phyloP scores from a whole-genome alignment of 1,284 basidiomycete species.

The Marasmius oreades region DNA sequence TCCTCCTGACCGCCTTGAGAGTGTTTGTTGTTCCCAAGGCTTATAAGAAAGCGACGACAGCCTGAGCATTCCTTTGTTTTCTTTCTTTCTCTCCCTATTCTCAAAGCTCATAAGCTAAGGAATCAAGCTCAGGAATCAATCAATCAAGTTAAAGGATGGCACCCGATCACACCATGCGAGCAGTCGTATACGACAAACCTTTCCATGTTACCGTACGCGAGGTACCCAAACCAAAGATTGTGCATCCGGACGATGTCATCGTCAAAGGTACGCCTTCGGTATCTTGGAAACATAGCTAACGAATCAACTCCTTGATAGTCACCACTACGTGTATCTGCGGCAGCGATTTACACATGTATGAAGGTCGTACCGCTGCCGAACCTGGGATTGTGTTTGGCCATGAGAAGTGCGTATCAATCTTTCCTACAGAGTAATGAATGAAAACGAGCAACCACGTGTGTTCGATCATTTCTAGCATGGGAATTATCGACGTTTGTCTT shows the following conservation, averaged over 20 bases:
- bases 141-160: too few relatives aligned
- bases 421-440: neutral
- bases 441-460: too few relatives aligned
- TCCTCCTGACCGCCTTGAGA: too few relatives aligned
- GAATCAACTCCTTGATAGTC: constrained; percentile 30
- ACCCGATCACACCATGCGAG: too few relatives aligned
- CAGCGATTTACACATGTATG: constrained; percentile 54
- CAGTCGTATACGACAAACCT: constrained; percentile 47
- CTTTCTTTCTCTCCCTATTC: too few relatives aligned
- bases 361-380: constrained; percentile 48
- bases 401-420: constrained; percentile 37
- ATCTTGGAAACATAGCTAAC: neutral
- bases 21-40: too few relatives aligned
- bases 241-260: constrained; percentile 49
- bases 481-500: constrained; percentile 40
- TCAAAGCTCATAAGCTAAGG: too few relatives aligned
- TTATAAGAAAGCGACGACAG: too few relatives aligned
- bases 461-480: constrained; percentile 32
- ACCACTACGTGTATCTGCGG: constrained; percentile 51
- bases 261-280: constrained; percentile 33
- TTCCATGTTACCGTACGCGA: constrained; percentile 41
- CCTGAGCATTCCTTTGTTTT: too few relatives aligned
- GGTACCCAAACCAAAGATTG: constrained; percentile 41
- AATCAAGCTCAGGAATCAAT: too few relatives aligned
- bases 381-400: constrained; percentile 51